phyloP scores from a whole-genome alignment of 2,329 filamentous ascomycete species.

The Verticillium nonalfalfae region DNA sequence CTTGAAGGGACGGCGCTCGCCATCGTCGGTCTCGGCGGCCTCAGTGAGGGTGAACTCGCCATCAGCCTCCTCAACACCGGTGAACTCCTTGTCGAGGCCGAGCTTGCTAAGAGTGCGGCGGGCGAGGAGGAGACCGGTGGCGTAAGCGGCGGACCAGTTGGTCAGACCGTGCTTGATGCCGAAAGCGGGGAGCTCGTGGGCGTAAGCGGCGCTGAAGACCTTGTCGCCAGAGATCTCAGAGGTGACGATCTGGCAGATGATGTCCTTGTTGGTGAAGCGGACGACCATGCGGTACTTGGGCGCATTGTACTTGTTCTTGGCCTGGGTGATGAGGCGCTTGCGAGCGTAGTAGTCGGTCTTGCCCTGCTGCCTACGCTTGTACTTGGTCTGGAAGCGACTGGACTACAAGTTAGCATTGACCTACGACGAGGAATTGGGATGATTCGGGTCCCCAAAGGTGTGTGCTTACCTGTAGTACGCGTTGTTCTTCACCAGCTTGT shows the following conservation, averaged over 20 bases:
- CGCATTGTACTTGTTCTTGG: constrained; percentile 99
- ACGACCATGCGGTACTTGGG: constrained; percentile 99
- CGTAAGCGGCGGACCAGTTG: constrained; percentile 99
- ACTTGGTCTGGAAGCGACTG: constrained; percentile 99
- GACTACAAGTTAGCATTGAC: background rate
- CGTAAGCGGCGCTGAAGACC: constrained; percentile 87
- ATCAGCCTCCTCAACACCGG: constrained; percentile 92
- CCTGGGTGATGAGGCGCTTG: constrained; percentile 99
- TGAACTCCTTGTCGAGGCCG: constrained; percentile 85
- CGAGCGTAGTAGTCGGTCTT: constrained; percentile 99
- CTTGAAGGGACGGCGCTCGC: constrained; percentile 98
- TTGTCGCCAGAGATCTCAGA: constrained; percentile 98
- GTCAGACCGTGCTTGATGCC: constrained; percentile 97
- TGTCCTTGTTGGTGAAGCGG: constrained; percentile 99
- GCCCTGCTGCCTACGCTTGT: constrained; percentile 90
- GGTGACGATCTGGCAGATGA: constrained; percentile 94
- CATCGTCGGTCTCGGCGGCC: constrained; percentile 83
- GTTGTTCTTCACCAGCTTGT: constrained; percentile 95
- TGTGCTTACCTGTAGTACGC: constrained; percentile 91
- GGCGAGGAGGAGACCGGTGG: constrained; percentile 92
- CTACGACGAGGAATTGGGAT: background rate
- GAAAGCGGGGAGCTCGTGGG: constrained; percentile 96
- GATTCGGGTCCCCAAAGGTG: background rate
- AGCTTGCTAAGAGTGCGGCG: constrained; percentile 97
- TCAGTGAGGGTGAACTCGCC: constrained; percentile 96